These are phyloP conservation scores for Pseudogymnoascus sp. DNA, from an alignment of 2,329 filamentous ascomycete genomes.

Conservation along the genomic window DNA sequence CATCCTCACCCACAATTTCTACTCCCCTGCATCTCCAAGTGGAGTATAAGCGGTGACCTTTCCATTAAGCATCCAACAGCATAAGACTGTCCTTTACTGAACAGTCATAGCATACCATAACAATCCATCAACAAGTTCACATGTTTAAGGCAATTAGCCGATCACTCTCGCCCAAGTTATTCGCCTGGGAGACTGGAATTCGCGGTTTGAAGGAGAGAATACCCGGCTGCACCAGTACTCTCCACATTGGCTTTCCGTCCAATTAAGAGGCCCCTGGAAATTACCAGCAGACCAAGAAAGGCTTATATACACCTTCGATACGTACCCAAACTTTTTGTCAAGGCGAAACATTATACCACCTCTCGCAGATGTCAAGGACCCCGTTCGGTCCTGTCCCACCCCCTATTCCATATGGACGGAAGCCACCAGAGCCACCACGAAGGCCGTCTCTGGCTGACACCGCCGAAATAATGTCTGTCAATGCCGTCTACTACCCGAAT, in stretches of 20 bases:
- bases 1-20: neutral
- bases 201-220: neutral
- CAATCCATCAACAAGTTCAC: slow-evolving; percentile 1
- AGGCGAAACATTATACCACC: neutral
- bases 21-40: neutral
- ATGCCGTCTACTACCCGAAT: slow-evolving; percentile 82
- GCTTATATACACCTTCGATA: slow-evolving; percentile 4
- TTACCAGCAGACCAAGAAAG: slow-evolving; percentile 1
- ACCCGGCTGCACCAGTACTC: neutral
- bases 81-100: neutral
- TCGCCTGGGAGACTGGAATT: slow-evolving; percentile 5
- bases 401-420: slow-evolving; percentile 23
- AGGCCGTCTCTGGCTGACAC: slow-evolving; percentile 27
- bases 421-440: slow-evolving; percentile 19
- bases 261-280: neutral
- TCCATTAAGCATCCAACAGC: neutral
- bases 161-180: slow-evolving; percentile 7
- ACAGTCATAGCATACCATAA: neutral
- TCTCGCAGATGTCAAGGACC: slow-evolving; percentile 19
- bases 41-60: neutral
- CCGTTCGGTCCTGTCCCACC: slow-evolving; percentile 22
- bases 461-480: slow-evolving; percentile 52
- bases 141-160: slow-evolving; percentile 3
- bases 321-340: neutral
- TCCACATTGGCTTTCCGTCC: neutral